Conservation (phyloP, 2,329 filamentous ascomycete genomes). For the Teratosphaeria viscida region DNA sequence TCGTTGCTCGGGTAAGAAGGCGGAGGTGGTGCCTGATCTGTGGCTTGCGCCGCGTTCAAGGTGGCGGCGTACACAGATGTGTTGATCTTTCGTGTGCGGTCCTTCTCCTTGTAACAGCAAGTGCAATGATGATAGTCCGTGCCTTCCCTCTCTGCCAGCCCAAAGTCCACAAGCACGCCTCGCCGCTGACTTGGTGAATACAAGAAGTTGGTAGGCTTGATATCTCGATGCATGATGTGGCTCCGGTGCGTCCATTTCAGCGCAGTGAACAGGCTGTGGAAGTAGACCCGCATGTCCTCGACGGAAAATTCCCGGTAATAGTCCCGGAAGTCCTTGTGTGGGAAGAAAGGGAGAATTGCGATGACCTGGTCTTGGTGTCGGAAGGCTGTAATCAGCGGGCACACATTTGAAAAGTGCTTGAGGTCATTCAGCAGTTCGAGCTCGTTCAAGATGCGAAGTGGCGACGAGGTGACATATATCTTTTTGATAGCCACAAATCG, state of each 20-base stretch:
- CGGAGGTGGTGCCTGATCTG: slow-evolving; percentile 24
- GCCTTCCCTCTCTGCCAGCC: slow-evolving; percentile 69
- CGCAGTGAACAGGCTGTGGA: slow-evolving; percentile 77
- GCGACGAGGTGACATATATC: slow-evolving; percentile 97
- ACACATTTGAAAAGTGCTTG: slow-evolving; percentile 71
- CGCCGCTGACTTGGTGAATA: slow-evolving; percentile 73
- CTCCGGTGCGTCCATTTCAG: slow-evolving; percentile 72
- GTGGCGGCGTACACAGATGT: slow-evolving; percentile 52
- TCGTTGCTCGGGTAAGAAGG: slow-evolving; percentile 81
- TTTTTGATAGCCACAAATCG: slow-evolving; percentile 97
- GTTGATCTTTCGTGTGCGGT: slow-evolving; percentile 48
- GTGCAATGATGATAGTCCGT: slow-evolving; percentile 69
- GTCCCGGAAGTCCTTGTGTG: slow-evolving; percentile 85
- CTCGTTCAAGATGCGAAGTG: slow-evolving; percentile 87
- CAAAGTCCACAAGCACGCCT: slow-evolving; percentile 96
- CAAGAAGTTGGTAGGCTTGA: slow-evolving; percentile 83
- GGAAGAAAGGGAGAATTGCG: slow-evolving; percentile 88
- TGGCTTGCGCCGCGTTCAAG: slow-evolving; percentile 20
- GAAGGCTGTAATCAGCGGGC: slow-evolving; percentile 94
- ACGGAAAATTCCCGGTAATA: slow-evolving; percentile 90
- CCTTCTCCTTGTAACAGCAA: slow-evolving; percentile 57
- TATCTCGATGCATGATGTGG: slow-evolving; percentile 61
- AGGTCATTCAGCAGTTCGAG: slow-evolving; percentile 86
- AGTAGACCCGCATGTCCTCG: slow-evolving; percentile 78
- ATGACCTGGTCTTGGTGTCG: slow-evolving; percentile 89